Percentiles rank a stretch among this genome's conserved stretches.
phyloP scores from a whole-genome alignment of 148 eudicot genomes.

The Silene uniflora region DNA sequence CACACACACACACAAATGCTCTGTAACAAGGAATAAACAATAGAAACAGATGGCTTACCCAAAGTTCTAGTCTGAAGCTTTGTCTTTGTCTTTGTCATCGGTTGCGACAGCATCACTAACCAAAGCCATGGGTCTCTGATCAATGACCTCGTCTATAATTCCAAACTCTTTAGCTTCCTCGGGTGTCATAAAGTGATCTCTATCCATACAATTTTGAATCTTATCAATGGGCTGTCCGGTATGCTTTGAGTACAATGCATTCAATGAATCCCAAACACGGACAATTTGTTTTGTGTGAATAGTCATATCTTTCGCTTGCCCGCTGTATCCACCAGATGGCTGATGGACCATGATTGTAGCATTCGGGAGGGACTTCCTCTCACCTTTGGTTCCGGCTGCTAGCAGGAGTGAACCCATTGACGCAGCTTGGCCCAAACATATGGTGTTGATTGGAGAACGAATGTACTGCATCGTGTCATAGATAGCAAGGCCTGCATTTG shows the following conservation, averaged over 20 bases:
- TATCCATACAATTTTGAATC: conserved; percentile 84
- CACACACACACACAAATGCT: no score
- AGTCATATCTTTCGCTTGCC: conserved; percentile 90
- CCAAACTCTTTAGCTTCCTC: conserved; percentile 94
- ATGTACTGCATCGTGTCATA: conserved; percentile 99
- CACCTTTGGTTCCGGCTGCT: conserved; percentile 92
- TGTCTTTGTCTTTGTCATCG: conserved; percentile 35
- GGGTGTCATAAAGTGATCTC: conserved; percentile 94
- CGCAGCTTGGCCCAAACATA: conserved; percentile 97
- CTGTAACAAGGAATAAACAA: neutral
- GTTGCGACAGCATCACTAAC: conserved; percentile 79
- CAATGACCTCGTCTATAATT: conserved; percentile 84
- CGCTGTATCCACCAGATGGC: conserved; percentile 97
- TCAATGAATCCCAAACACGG: conserved; percentile 84
- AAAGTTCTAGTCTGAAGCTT: conserved; percentile 31
- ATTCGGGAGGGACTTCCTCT: conserved; percentile 85
- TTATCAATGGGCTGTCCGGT: conserved; percentile 71
- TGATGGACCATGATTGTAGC: conserved; percentile 93
- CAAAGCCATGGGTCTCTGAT: conserved; percentile 73
- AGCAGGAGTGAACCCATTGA: conserved; percentile 91
- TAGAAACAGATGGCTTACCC: neutral
- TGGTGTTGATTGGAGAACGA: conserved; percentile 84
- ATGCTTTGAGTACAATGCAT: conserved; percentile 77
- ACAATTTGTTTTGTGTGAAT: conserved; percentile 93
- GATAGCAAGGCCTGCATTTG: conserved; percentile 80